Conservation (phyloP, 352 stramenopile genomes). For the Globisporangium heterothallicum region DNA sequence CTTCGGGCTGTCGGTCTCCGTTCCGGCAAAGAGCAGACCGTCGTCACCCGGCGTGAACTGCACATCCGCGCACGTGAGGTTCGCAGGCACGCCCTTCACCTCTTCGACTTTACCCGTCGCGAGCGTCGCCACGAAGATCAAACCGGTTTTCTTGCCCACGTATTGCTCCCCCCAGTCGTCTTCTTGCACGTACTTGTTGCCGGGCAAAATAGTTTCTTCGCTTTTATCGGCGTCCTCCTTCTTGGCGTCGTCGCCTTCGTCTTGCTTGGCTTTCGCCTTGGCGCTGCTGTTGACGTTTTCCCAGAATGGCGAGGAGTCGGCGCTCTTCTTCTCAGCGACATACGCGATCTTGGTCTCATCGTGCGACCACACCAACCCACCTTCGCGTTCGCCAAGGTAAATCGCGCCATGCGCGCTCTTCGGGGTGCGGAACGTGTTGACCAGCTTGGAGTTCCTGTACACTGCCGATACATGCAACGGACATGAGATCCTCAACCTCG, state of each 20-base stretch:
- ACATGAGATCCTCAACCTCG: neutral
- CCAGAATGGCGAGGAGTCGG: conserved; percentile 45
- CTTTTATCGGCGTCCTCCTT: conserved; percentile 15
- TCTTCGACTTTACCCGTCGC: conserved; percentile 55
- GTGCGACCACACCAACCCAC: conserved; percentile 65
- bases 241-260: neutral
- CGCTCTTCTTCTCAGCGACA: conserved; percentile 60
- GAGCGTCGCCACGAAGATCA: conserved; percentile 64
- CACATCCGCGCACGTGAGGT: conserved; percentile 65
- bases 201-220: conserved; percentile 18
- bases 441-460: conserved; percentile 30
- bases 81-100: conserved; percentile 45
- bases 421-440: conserved; percentile 51
- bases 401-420: conserved; percentile 67
- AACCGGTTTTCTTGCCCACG: conserved; percentile 61
- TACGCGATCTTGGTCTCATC: conserved; percentile 73
- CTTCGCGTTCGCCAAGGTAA: conserved; percentile 68
- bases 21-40: conserved; percentile 60
- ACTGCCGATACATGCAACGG: conserved; percentile 19
- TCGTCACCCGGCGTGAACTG: conserved; percentile 52
- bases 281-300: conserved; percentile 44
- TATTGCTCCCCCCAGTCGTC: conserved; percentile 87
- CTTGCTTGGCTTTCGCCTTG: conserved; percentile 19
- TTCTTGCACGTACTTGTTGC: conserved; percentile 62
- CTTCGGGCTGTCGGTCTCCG: conserved; percentile 46